Evolutionary conservation across 495 filamentous ascomycete species (phyloP).

Genomic region (Elaphomyces granulatus): DNA sequence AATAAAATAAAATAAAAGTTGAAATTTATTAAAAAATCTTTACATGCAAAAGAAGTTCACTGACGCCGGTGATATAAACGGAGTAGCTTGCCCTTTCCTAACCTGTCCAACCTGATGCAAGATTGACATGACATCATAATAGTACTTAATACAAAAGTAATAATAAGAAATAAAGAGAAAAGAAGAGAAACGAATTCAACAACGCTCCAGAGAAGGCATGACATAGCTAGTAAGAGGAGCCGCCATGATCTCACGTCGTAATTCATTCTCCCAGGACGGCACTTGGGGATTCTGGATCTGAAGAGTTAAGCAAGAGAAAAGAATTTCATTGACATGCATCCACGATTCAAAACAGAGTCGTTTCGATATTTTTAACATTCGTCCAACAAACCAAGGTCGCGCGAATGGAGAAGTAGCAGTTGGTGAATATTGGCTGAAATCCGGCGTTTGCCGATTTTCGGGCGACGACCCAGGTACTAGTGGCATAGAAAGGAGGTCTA

Average conservation of each 20-base stretch:
- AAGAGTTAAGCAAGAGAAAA: slow-evolving; percentile 25
- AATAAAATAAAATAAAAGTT: too few relatives aligned
- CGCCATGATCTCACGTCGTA: slow-evolving; percentile 23
- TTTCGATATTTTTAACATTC: slow-evolving; percentile 31
- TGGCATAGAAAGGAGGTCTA: too few relatives aligned
- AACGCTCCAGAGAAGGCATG: slow-evolving; percentile 18
- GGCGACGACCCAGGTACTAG: neutral
- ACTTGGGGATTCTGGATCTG: slow-evolving; percentile 10
- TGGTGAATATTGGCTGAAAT: slow-evolving; percentile 22
- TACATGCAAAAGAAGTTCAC: too few relatives aligned
- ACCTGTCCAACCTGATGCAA: too few relatives aligned
- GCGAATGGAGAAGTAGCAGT: slow-evolving; percentile 14
- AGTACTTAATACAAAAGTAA: too few relatives aligned
- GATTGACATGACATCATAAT: too few relatives aligned
- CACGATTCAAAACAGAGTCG: slow-evolving; percentile 21
- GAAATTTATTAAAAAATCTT: too few relatives aligned
- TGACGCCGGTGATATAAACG: too few relatives aligned
- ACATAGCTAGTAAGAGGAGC: slow-evolving; percentile 24
- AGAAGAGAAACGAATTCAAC: too few relatives aligned
- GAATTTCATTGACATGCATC: slow-evolving; percentile 19
- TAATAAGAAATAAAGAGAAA: too few relatives aligned
- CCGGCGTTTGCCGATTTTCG: slow-evolving; percentile 3
- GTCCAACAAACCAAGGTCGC: slow-evolving; percentile 27
- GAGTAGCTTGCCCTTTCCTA: too few relatives aligned
- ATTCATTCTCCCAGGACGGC: slow-evolving; percentile 17